Evolutionary conservation across 2,329 filamentous ascomycete species (phyloP).

Genomic region (Fusarium tanahbumbuense): DNA sequence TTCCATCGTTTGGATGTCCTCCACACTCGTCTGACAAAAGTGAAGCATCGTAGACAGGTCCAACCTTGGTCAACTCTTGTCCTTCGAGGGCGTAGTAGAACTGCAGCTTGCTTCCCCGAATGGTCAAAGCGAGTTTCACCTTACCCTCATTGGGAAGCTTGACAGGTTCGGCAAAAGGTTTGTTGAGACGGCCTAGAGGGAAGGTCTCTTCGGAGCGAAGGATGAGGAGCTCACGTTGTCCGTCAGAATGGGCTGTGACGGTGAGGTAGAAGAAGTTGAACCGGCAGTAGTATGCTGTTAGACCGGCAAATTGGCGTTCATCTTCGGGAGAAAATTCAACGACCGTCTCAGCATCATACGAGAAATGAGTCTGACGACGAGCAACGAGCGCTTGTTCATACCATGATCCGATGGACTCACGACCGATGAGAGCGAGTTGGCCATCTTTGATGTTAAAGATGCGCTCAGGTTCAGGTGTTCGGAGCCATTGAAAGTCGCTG

Average conservation of each 20-base stretch:
- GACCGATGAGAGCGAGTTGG: conserved; percentile 61
- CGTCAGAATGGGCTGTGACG: conserved; percentile 66
- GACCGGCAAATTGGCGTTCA: conserved; percentile 70
- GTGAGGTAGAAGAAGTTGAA: conserved; percentile 74
- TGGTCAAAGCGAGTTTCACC: conserved; percentile 62
- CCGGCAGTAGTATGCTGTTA: conserved; percentile 72
- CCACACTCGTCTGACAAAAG: conserved; percentile 73
- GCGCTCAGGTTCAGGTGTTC: conserved; percentile 65
- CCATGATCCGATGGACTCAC: conserved; percentile 67
- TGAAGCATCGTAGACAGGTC: conserved; percentile 67
- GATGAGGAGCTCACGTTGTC: conserved; percentile 68
- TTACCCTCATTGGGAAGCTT: conserved; percentile 66
- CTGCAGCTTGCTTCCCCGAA: conserved; percentile 64
- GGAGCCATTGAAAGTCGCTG: conserved; percentile 68
- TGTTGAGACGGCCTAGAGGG: conserved; percentile 61
- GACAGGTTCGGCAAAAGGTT: conserved; percentile 58
- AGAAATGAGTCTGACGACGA: conserved; percentile 68
- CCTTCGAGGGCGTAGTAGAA: conserved; percentile 67
- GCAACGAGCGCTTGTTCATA: conserved; percentile 69
- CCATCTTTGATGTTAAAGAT: conserved; percentile 58
- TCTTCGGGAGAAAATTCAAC: conserved; percentile 66
- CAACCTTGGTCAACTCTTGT: conserved; percentile 59
- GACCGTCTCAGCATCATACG: conserved; percentile 68
- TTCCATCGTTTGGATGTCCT: conserved; percentile 69
- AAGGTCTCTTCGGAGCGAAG: conserved; percentile 67